phyloP scores from a whole-genome alignment of 2,329 filamentous ascomycete genomes.

The Fusarium kyushuense region DNA sequence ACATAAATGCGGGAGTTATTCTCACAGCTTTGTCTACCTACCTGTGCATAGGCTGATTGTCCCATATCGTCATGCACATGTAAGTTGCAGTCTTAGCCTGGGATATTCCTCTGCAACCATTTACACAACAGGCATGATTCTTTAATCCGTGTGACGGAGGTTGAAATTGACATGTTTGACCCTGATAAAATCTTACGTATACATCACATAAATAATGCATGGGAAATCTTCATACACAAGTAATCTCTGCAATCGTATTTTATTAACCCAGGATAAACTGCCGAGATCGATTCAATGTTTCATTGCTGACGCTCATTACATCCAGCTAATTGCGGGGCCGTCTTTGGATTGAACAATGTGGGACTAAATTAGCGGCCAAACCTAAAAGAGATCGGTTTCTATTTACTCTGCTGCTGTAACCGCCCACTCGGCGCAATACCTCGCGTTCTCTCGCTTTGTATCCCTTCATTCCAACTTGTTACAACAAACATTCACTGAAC shows the following conservation, averaged over 20 bases:
- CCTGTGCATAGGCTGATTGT: no score
- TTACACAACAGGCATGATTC: neutral
- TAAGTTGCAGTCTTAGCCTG: no score
- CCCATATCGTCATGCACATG: no score
- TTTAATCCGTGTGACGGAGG: neutral
- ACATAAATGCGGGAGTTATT: neutral
- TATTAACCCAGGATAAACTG: constrained; percentile 12
- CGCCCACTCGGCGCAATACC: constrained; percentile 36
- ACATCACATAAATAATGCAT: neutral
- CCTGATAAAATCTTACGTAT: neutral
- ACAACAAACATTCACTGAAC: neutral
- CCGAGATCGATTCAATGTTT: constrained; percentile 8
- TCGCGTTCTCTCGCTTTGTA: constrained; percentile 37
- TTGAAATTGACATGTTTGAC: neutral
- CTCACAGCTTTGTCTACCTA: no score
- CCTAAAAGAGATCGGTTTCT: constrained; percentile 37
- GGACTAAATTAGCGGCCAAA: constrained; percentile 34
- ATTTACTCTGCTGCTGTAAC: constrained; percentile 29
- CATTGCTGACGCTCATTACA: constrained; percentile 18
- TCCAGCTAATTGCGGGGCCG: constrained; percentile 22
- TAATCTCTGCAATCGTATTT: neutral
- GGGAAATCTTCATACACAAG: neutral
- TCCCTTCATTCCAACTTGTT: constrained; percentile 22
- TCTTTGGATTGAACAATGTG: constrained; percentile 24
- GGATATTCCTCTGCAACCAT: neutral